Percentiles rank a stretch among this genome's conserved stretches.
Evolutionary conservation across 2,329 filamentous ascomycete species (phyloP).

Genomic region (Phaeosphaeriaceae sp.): DNA sequence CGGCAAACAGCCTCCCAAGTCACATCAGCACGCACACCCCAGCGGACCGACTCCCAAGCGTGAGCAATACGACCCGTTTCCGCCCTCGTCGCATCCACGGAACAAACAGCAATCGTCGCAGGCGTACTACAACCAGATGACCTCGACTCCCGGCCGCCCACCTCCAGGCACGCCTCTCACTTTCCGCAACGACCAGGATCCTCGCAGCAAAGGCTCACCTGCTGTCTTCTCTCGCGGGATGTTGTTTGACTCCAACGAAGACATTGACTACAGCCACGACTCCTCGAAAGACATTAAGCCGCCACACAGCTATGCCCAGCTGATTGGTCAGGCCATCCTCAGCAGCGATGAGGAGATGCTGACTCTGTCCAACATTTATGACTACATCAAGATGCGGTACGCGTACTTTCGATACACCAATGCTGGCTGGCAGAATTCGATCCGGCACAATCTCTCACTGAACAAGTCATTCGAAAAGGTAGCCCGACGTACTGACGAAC

Average conservation of each 20-base stretch:
- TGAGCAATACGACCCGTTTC: slow-evolving; percentile 47
- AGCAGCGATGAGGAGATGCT: slow-evolving; percentile 86
- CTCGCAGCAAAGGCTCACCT: slow-evolving; percentile 55
- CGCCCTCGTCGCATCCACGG: slow-evolving; percentile 43
- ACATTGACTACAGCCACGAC: slow-evolving; percentile 80
- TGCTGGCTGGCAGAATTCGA: slow-evolving; percentile 97
- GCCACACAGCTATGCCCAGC: slow-evolving; percentile 92
- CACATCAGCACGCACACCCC: slow-evolving; percentile 43
- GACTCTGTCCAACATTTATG: slow-evolving; percentile 91
- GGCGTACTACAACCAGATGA: slow-evolving; percentile 41
- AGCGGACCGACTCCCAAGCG: slow-evolving; percentile 46
- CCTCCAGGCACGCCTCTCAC: slow-evolving; percentile 43
- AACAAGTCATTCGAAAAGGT: slow-evolving; percentile 97
- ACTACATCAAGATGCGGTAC: slow-evolving; percentile 88
- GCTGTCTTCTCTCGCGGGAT: slow-evolving; percentile 57
- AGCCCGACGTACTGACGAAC: slow-evolving; percentile 89
- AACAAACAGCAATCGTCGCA: slow-evolving; percentile 42
- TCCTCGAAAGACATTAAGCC: slow-evolving; percentile 91
- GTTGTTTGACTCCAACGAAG: slow-evolving; percentile 61
- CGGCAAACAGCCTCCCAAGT: slow-evolving; percentile 38
- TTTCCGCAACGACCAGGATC: slow-evolving; percentile 43
- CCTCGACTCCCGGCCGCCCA: slow-evolving; percentile 44
- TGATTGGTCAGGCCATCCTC: slow-evolving; percentile 96
- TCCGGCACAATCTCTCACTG: slow-evolving; percentile 92
- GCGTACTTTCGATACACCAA: slow-evolving; percentile 89